Evolutionary conservation across 2,329 filamentous ascomycete species (phyloP).

Genomic region (Cryphonectria naterciae): DNA sequence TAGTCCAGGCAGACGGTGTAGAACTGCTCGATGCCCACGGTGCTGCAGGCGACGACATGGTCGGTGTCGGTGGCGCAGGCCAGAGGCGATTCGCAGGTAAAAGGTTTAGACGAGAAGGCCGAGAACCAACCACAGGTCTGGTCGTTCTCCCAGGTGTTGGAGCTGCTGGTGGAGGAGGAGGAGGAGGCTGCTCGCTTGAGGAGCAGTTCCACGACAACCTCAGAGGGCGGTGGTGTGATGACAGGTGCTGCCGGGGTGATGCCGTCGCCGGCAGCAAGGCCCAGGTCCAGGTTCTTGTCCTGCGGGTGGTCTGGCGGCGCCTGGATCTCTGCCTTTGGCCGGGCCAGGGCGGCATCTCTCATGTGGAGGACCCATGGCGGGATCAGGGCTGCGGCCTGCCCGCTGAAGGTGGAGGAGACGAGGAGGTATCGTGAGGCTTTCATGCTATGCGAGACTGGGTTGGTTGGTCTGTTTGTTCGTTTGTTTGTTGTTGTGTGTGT

Average conservation of each 20-base stretch:
- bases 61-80: conserved; percentile 39
- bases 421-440: conserved; percentile 18
- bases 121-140: conserved; percentile 37
- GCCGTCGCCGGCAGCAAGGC: not conserved
- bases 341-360: conserved; percentile 18
- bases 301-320: conserved; percentile 12
- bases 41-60: conserved; percentile 43
- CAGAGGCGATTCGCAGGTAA: conserved; percentile 19
- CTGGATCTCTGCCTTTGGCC: conserved; percentile 15
- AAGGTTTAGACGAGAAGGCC: conserved; percentile 32
- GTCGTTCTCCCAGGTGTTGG: conserved; percentile 33
- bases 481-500: not conserved
- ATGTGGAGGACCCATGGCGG: conserved; percentile 21
- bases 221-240: conserved; percentile 23
- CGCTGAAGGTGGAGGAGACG: conserved; percentile 13
- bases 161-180: conserved; percentile 12
- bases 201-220: conserved; percentile 32
- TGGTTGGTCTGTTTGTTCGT: not conserved
- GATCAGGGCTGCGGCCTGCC: conserved; percentile 19
- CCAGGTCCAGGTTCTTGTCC: not conserved
- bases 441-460: conserved; percentile 12
- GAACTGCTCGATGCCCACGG: conserved; percentile 37
- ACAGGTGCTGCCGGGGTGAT: conserved; percentile 12
- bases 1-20: conserved; percentile 43
- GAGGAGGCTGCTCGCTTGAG: conserved; percentile 23